A percentile compares a stretch with the other conserved stretches of the same genome.
Conservation (phyloP, 2,329 filamentous ascomycete species). For the Colletotrichum australisinense region DNA sequence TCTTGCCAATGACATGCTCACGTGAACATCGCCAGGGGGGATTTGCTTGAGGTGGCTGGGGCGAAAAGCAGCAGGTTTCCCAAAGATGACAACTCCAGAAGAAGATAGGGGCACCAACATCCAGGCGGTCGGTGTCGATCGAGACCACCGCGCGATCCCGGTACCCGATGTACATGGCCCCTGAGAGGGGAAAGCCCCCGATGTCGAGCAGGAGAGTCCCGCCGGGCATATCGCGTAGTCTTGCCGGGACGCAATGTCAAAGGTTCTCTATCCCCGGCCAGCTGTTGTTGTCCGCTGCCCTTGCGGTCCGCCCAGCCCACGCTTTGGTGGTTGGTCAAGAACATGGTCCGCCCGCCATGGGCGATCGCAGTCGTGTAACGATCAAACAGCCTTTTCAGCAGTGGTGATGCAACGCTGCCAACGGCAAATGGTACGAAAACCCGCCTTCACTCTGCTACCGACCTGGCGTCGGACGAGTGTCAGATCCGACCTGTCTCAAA, state of each 20-base stretch:
- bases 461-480: constrained; percentile 11
- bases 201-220: background rate
- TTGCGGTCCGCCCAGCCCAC: background rate
- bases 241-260: background rate
- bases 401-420: background rate
- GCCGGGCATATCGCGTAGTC: background rate
- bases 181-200: background rate
- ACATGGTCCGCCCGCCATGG: background rate
- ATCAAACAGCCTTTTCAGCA: background rate
- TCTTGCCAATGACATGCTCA: constrained; percentile 19
- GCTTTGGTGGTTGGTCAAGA: background rate
- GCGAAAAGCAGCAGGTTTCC: background rate
- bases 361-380: constrained; percentile 19
- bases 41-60: constrained; percentile 13
- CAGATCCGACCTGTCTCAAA: constrained; percentile 26
- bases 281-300: constrained; percentile 1
- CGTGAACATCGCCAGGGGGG: constrained; percentile 15
- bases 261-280: background rate
- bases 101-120: constrained; percentile 28
- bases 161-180: constrained; percentile 15
- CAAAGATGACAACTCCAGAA: constrained; percentile 8
- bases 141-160: constrained; percentile 27
- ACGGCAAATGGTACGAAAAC: constrained; percentile 6
- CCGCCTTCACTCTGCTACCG: background rate
- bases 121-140: constrained; percentile 34